These are phyloP conservation scores for Plasmodium ovale DNA, from an alignment of 169 alveolate genomes.

Conservation along the genomic window DNA sequence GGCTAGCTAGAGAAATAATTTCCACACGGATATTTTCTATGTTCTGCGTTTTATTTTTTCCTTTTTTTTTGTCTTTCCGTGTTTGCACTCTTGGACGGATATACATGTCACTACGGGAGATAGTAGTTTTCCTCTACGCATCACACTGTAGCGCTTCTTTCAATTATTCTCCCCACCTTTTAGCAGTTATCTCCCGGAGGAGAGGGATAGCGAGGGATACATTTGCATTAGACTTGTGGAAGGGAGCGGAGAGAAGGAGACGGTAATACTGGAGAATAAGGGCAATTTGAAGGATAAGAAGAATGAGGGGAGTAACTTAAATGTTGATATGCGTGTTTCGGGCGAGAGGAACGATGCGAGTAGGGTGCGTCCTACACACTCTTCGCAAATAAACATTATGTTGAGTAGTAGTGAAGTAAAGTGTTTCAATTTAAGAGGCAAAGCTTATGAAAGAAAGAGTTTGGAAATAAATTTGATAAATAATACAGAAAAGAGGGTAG, in stretches of 20 bases:
- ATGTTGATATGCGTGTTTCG: background rate
- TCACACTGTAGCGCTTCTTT: background rate
- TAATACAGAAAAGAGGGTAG: constrained; percentile 23
- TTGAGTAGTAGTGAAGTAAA: constrained; percentile 53
- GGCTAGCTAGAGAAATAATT: background rate
- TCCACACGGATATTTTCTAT: background rate
- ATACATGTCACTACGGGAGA: no score
- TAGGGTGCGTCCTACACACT: background rate
- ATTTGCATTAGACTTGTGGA: constrained; percentile 61
- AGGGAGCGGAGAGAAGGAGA: background rate
- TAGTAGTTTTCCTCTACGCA: no score
- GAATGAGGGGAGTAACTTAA: constrained; percentile 18
- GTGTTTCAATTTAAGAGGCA: constrained; percentile 56
- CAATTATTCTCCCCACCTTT: no score
- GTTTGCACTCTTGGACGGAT: no score
- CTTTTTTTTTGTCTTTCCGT: no score
- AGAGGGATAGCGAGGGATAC: constrained; percentile 32
- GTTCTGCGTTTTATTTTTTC: background rate
- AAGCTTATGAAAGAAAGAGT: constrained; percentile 52
- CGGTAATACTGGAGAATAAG: background rate
- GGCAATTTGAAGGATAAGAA: constrained; percentile 5
- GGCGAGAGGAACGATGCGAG: background rate
- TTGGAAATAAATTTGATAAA: constrained; percentile 57
- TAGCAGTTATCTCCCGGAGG: constrained; percentile 15
- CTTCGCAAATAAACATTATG: constrained; percentile 42